Evolutionary conservation across 1,139 yeast genomes (phyloP), one percentile per base, ranked within the genome.

Genomic region (Williopsis jadinii): DNA sequence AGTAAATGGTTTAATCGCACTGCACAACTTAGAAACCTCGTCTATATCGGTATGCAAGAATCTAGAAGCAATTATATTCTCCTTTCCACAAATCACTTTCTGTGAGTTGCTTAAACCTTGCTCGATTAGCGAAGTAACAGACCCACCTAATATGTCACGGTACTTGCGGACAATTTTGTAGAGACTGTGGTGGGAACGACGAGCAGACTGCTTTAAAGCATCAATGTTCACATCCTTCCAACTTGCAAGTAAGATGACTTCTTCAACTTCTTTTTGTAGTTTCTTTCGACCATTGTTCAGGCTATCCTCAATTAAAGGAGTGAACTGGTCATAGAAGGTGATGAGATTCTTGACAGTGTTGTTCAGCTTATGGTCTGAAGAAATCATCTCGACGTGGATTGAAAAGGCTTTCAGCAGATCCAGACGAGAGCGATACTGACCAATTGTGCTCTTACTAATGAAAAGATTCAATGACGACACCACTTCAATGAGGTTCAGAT

Each of bases 201-300:
- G 79, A 4, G 98, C 92, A 64, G 96, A 86, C 62, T 90, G 97
- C 52, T 86, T 87, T 52, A 94, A 71, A 0, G 98, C 96, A 57
- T 84, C 95, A 37, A 88, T 79, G 55, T 94, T 94, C 11, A 90
- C 92, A 63, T 94, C 99, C 55, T 90, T 88, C 97, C 98, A 94
- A 57, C 96, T 85, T 1, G 97, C 97, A 28, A 94, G 69, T 39
- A 87, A 66, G 38, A 92, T 87, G 5, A 88, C 82, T 46, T 94
- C 98, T 35, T 78, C 71, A 26, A 92, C 75, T 41, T 87, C 92
- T 56, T 88, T 90, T 47, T 82, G 88, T 33, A 92, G 64, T 8
- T 64, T 62, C 51, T 71, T 75, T 56, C 73, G 77, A 1, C 71
- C 70, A 1, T 60, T 59, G 0, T 53, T 55, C 26, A 88, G 61